Evolutionary conservation across 225 moss, liverwort and hornwort species (phyloP).

Genomic region (Sphagnum contortum): DNA sequence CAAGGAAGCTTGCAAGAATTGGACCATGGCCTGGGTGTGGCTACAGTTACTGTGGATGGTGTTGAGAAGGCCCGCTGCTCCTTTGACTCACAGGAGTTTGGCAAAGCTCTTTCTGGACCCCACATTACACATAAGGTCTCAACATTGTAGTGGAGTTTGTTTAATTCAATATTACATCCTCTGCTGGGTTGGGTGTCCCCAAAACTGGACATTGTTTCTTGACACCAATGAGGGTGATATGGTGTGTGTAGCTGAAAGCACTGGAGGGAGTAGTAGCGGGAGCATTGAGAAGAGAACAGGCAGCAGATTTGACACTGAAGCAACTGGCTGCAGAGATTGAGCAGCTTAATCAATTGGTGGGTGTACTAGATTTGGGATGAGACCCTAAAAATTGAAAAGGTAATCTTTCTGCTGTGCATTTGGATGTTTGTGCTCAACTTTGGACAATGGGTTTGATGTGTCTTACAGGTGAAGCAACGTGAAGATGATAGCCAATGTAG

Average conservation of each 20-base stretch:
- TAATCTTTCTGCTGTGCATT: too few relatives aligned
- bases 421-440: too few relatives aligned
- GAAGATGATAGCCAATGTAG: constrained; percentile 54
- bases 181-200: too few relatives aligned
- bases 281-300: constrained; percentile 56
- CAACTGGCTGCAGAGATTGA: constrained; percentile 48
- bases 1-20: constrained; percentile 22
- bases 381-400: too few relatives aligned
- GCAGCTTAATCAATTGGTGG: constrained; percentile 46
- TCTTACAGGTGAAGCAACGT: constrained; percentile 43
- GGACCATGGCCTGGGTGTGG: constrained; percentile 22
- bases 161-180: too few relatives aligned
- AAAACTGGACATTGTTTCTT: too few relatives aligned
- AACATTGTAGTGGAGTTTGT: too few relatives aligned
- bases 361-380: background rate
- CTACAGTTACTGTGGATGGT: constrained; percentile 34
- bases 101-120: constrained; percentile 33
- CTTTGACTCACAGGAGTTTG: constrained; percentile 38
- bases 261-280: constrained; percentile 50
- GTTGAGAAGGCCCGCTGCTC: constrained; percentile 31
- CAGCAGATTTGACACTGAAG: constrained; percentile 29
- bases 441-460: too few relatives aligned
- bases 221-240: too few relatives aligned
- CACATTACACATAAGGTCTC: constrained; percentile 42
- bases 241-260: constrained; percentile 27